A percentile compares a stretch with the other conserved stretches of the same genome.
These are phyloP conservation scores for Phytophthora cactorum DNA, from an alignment of 352 stramenopile species.

Conservation along the genomic window DNA sequence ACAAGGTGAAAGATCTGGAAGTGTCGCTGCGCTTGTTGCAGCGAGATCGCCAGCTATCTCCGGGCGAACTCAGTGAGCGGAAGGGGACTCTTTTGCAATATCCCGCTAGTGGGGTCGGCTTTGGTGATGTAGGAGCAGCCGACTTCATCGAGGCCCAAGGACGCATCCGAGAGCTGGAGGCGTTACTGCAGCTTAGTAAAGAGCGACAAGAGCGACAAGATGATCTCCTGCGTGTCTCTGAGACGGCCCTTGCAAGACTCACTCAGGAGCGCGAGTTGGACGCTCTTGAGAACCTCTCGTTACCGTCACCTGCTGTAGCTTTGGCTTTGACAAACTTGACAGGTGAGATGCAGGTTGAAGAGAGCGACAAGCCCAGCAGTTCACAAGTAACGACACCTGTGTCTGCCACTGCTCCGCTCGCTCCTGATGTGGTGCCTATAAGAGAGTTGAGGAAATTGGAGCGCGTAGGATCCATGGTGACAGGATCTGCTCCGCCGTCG, in stretches of 20 bases:
- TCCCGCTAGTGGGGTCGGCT: constrained; percentile 20
- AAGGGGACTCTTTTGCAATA: constrained; percentile 60
- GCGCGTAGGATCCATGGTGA: constrained; percentile 12
- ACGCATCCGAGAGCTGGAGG: constrained; percentile 64
- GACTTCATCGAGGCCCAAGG: constrained; percentile 69
- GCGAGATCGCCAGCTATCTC: constrained; percentile 63
- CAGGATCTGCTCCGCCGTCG: constrained; percentile 6
- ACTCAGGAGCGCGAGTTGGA: constrained; percentile 54
- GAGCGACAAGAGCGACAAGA: constrained; percentile 67
- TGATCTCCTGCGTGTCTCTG: constrained; percentile 57
- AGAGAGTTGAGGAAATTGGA: constrained; percentile 7
- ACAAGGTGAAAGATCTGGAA: constrained; percentile 79
- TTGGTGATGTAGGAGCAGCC: constrained; percentile 48
- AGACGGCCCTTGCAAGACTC: constrained; percentile 59
- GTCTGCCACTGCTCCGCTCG: not conserved
- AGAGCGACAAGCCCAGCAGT: not conserved
- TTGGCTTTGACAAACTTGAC: constrained; percentile 22
- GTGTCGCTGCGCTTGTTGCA: constrained; percentile 69
- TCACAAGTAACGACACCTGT: not conserved
- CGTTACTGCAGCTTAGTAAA: constrained; percentile 58
- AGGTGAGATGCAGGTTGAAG: constrained; percentile 12
- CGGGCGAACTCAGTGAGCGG: constrained; percentile 63
- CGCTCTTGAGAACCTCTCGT: constrained; percentile 42
- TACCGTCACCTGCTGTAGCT: constrained; percentile 26
- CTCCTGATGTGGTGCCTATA: constrained; percentile 2